These are phyloP conservation scores for Telopea speciosissima DNA, from an alignment of 177 flowering plant species.

Conservation along the genomic window DNA sequence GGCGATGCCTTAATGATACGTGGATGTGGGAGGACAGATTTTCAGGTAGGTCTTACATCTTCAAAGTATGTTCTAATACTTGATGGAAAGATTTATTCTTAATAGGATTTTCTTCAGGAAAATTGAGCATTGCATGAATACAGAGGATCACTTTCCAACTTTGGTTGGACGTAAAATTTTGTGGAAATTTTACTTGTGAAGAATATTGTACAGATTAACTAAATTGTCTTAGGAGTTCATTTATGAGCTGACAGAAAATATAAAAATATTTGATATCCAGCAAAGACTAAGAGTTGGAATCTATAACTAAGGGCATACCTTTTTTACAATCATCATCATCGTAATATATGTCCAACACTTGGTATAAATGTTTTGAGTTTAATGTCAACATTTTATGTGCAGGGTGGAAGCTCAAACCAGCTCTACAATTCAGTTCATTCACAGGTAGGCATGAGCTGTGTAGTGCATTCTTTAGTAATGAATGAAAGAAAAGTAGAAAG, in stretches of 20 bases:
- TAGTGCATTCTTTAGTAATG: neutral
- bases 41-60: constrained; percentile 50
- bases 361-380: too few relatives aligned
- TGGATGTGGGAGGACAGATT: constrained; percentile 98
- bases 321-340: too few relatives aligned
- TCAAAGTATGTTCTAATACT: neutral
- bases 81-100: neutral
- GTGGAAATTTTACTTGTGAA: too few relatives aligned
- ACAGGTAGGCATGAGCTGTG: constrained; percentile 46
- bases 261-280: too few relatives aligned
- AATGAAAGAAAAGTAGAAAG: constrained; percentile 1
- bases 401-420: constrained; percentile 87
- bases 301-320: too few relatives aligned
- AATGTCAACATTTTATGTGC: constrained; percentile 7
- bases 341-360: too few relatives aligned
- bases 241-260: too few relatives aligned
- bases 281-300: too few relatives aligned
- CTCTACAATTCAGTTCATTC: constrained; percentile 92
- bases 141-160: neutral
- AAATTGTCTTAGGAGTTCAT: too few relatives aligned
- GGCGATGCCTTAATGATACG: constrained; percentile 88
- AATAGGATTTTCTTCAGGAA: too few relatives aligned
- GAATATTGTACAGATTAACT: too few relatives aligned
- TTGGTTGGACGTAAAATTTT: too few relatives aligned
- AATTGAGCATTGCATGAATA: neutral